phyloP scores from a whole-genome alignment of 179 eudicot species.

The Heliamphora pulchella region DNA sequence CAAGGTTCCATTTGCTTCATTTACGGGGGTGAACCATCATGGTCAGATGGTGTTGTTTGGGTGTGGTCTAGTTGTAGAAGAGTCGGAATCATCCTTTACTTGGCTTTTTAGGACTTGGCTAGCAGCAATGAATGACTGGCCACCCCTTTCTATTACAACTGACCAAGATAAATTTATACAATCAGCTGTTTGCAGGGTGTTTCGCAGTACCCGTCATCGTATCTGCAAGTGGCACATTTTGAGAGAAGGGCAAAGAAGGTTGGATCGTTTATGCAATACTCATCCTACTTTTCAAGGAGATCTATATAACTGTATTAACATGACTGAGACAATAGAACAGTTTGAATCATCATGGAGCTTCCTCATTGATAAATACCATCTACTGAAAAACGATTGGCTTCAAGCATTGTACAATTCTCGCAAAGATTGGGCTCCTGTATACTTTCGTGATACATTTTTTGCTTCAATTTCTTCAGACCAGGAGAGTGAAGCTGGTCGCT shows the following conservation, averaged over 20 bases:
- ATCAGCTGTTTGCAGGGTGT: slow-evolving; percentile 48
- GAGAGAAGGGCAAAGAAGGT: slow-evolving; percentile 59
- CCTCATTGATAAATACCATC: slow-evolving; percentile 50
- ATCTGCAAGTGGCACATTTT: slow-evolving; percentile 59
- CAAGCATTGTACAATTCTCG: slow-evolving; percentile 48
- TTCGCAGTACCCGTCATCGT: slow-evolving; percentile 55
- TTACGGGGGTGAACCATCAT: slow-evolving; percentile 73
- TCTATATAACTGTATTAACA: slow-evolving; percentile 54
- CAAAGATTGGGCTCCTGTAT: slow-evolving; percentile 62
- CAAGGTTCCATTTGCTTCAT: slow-evolving; percentile 63
- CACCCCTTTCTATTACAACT: slow-evolving; percentile 54
- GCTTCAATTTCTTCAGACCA: slow-evolving; percentile 45
- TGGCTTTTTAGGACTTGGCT: slow-evolving; percentile 72
- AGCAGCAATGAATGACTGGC: slow-evolving; percentile 54
- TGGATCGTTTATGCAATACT: slow-evolving; percentile 40
- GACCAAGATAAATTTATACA: slow-evolving; percentile 48
- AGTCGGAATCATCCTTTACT: slow-evolving; percentile 61
- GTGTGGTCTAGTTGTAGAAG: slow-evolving; percentile 63
- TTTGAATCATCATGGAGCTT: slow-evolving; percentile 58
- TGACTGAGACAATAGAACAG: slow-evolving; percentile 60
- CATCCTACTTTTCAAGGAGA: slow-evolving; percentile 60
- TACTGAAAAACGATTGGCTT: slow-evolving; percentile 59
- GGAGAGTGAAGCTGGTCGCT: slow-evolving; percentile 30
- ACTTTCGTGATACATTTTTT: slow-evolving; percentile 64
- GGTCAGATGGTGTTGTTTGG: slow-evolving; percentile 64